Base-by-base conservation (phyloP, 2,329 filamentous ascomycete species). In the Diaporthe velutina region DNA sequence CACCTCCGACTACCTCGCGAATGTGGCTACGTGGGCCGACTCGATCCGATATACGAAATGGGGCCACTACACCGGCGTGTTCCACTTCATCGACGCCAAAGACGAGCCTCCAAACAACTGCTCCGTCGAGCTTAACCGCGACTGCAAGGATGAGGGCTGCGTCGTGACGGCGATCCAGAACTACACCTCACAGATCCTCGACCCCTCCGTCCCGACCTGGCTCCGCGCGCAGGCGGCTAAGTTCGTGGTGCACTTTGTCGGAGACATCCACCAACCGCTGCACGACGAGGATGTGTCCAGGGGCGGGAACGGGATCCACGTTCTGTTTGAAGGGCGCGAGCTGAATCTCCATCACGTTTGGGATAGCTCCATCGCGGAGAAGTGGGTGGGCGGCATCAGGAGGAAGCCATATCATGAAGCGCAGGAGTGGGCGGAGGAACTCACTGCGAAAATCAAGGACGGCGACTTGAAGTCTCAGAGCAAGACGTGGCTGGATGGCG, bases 271-370 rank as follows among this genome's bases (percentile, higher is more conserved):
- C 82, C 91, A 93, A 83, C 92, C 92, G 40, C 84, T 93, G 74
- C 92, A 93, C 81, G 89, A 89, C 71, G 92, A 93, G 82, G 87
- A 92, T 73, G 88, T 92, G 9, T 86, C 87, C 3, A 84, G 87
- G 30, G 93, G 93, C 71, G 93, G 93, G 0, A 95, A 95, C 78
- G 88, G 88, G 15, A 93, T 95, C 78, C 82, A 86, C 19, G 93
- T 95, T 1, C 85, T 83, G 22, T 95, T 92, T 83, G 85, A 91
- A 35, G 88, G 87, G 4, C 81, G 83, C 40, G 82, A 85, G 38
- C 87, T 89, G 73, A 95, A 95, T 80, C 86, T 95, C 55, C 93
- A 95, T 80, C 88, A 92, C 74, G 90, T 94, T 22, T 95, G 93
- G 93, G 93, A 95, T 80, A 90, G 89, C 71, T 90, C 88, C 77